phyloP scores from a whole-genome alignment of 441 rosid genomes.

The Populus trichocarpa region DNA sequence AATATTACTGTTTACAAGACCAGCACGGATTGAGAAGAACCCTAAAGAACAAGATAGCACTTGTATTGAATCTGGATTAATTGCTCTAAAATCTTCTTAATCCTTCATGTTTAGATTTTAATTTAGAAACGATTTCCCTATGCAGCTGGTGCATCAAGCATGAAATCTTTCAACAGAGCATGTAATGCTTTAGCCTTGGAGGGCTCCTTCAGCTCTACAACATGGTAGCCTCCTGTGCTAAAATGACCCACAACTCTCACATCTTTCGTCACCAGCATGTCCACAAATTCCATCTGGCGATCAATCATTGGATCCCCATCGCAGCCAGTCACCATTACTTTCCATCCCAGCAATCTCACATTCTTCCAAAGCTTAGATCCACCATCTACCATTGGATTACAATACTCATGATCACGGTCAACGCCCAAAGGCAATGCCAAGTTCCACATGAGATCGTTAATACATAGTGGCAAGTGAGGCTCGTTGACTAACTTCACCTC shows the following conservation, averaged over 20 bases:
- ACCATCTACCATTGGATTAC: slow-evolving; percentile 39
- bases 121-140: too few species aligned
- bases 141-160: too few species aligned
- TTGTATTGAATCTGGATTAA: too few species aligned
- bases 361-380: slow-evolving; percentile 22
- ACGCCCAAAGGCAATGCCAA: slow-evolving; percentile 37
- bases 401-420: slow-evolving; percentile 53
- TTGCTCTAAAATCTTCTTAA: too few species aligned
- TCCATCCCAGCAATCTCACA: slow-evolving; percentile 33
- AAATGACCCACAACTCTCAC: slow-evolving; percentile 24
- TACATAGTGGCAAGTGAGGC: slow-evolving; percentile 16
- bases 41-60: too few species aligned
- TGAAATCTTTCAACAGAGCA: too few species aligned
- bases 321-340: slow-evolving; percentile 31
- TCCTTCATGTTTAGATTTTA: too few species aligned
- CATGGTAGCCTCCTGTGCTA: neutral
- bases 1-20: too few species aligned
- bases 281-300: slow-evolving; percentile 34
- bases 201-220: too few species aligned
- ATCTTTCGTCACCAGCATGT: slow-evolving; percentile 31
- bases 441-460: slow-evolving; percentile 42
- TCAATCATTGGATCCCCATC: slow-evolving; percentile 42
- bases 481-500: slow-evolving; percentile 34
- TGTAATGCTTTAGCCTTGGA: too few species aligned
- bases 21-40: too few species aligned